A percentile compares a stretch with the other conserved stretches of the same genome.
Evolutionary conservation across 371 early-diverging fungal species (phyloP).

Genomic region (Mucor mucedo): DNA sequence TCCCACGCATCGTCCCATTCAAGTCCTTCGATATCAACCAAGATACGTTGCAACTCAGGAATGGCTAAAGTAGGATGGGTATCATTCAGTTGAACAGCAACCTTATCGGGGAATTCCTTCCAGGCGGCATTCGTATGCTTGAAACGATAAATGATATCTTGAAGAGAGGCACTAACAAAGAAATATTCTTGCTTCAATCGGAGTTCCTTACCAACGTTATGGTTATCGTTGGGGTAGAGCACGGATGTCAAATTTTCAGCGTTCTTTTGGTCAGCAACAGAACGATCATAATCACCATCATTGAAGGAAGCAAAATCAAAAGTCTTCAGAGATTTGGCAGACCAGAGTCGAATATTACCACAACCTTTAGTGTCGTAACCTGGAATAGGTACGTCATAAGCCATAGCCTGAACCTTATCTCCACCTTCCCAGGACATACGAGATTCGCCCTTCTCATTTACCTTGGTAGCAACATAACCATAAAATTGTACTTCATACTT

Average conservation of each 20-base stretch:
- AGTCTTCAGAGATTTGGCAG: slow-evolving; percentile 76
- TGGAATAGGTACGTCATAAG: slow-evolving; percentile 93
- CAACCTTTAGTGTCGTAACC: slow-evolving; percentile 86
- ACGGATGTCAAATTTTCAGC: slow-evolving; percentile 95
- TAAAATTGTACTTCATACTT: slow-evolving; percentile 86
- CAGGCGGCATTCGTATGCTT: slow-evolving; percentile 82
- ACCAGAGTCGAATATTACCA: slow-evolving; percentile 95
- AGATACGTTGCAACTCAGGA: slow-evolving; percentile 87
- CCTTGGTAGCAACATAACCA: slow-evolving; percentile 75
- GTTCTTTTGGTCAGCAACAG: slow-evolving; percentile 83
- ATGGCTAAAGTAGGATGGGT: slow-evolving; percentile 85
- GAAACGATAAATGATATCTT: slow-evolving; percentile 89
- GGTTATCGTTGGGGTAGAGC: slow-evolving; percentile 94
- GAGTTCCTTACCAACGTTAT: slow-evolving; percentile 89
- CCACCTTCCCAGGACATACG: slow-evolving; percentile 84
- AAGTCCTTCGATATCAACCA: slow-evolving; percentile 87
- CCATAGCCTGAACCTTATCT: slow-evolving; percentile 86
- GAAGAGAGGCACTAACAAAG: slow-evolving; percentile 87
- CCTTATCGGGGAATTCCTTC: slow-evolving; percentile 87
- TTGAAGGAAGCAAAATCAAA: slow-evolving; percentile 89
- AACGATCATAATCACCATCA: slow-evolving; percentile 87
- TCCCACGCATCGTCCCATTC: slow-evolving; percentile 94
- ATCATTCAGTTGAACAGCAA: slow-evolving; percentile 93
- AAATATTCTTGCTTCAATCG: slow-evolving; percentile 95
- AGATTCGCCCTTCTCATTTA: slow-evolving; percentile 65